Conservation (phyloP, 2,329 filamentous ascomycete species). For the Aspergillus fumigatiaffinis region DNA sequence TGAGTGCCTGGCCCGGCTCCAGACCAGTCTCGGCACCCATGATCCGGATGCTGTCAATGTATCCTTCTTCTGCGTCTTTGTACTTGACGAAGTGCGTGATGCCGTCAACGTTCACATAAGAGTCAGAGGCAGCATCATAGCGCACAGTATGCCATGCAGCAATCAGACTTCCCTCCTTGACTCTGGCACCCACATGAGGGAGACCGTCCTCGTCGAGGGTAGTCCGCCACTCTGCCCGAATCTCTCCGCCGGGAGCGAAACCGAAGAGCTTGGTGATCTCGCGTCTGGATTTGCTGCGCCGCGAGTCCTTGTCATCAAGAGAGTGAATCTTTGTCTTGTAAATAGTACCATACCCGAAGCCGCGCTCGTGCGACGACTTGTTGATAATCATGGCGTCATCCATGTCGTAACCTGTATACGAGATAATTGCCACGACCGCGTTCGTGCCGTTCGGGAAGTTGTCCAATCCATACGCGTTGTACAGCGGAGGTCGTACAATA, state of each 20-base stretch:
- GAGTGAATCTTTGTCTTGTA: slow-evolving; percentile 96
- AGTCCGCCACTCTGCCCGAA: slow-evolving; percentile 66
- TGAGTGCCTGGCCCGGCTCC: slow-evolving; percentile 81
- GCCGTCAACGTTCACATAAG: slow-evolving; percentile 79
- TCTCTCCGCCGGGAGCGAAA: slow-evolving; percentile 72
- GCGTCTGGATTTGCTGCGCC: slow-evolving; percentile 61
- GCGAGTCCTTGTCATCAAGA: slow-evolving; percentile 71
- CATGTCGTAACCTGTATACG: slow-evolving; percentile 99
- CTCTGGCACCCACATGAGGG: slow-evolving; percentile 71
- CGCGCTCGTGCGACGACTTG: slow-evolving; percentile 92
- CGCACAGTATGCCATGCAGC: slow-evolving; percentile 88
- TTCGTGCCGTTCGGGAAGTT: slow-evolving; percentile 98
- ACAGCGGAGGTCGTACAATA: slow-evolving; percentile 82
- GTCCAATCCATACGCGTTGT: slow-evolving; percentile 94
- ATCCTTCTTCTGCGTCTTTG: slow-evolving; percentile 85
- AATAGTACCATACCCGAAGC: slow-evolving; percentile 91
- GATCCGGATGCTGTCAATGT: slow-evolving; percentile 87
- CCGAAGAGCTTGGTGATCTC: slow-evolving; percentile 81
- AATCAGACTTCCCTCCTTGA: slow-evolving; percentile 77
- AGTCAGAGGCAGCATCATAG: slow-evolving; percentile 65
- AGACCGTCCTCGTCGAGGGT: slow-evolving; percentile 85
- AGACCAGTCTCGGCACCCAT: slow-evolving; percentile 80
- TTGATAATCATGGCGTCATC: slow-evolving; percentile 99
- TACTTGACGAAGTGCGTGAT: slow-evolving; percentile 87
- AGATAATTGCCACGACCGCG: slow-evolving; percentile 93